These are phyloP conservation scores for Calendula officinalis DNA, from an alignment of 129 eudicot species.

Conservation along the genomic window DNA sequence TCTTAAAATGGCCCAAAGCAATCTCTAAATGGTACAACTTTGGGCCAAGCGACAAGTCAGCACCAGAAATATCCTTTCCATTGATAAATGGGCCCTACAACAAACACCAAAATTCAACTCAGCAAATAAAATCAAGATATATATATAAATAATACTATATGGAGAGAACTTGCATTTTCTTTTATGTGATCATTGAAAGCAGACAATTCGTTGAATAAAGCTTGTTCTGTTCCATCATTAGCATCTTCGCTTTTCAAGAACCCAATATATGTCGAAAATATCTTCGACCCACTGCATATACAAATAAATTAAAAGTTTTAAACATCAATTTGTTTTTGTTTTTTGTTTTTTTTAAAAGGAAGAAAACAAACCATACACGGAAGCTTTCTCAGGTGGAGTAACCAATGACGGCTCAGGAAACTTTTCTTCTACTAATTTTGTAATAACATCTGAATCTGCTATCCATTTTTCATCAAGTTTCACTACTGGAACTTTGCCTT, in stretches of 20 bases:
- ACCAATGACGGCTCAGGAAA: conserved; percentile 73
- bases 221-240: conserved; percentile 89
- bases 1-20: conserved; percentile 84
- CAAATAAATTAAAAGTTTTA: no score
- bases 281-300: conserved; percentile 83
- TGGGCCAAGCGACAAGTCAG: conserved; percentile 91
- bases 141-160: background rate
- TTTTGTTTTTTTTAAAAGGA: no score
- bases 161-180: conserved; percentile 66
- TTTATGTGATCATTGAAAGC: conserved; percentile 66
- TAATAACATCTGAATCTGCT: conserved; percentile 96
- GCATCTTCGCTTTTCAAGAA: conserved; percentile 94
- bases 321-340: no score
- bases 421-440: conserved; percentile 76
- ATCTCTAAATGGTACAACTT: conserved; percentile 86
- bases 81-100: conserved; percentile 81
- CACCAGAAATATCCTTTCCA: conserved; percentile 75
- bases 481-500: conserved; percentile 83
- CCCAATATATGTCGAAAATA: conserved; percentile 76
- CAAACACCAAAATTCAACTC: conserved; percentile 3
- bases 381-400: conserved; percentile 89
- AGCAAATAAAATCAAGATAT: conserved; percentile 14
- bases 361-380: conserved; percentile 64
- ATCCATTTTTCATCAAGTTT: conserved; percentile 93
- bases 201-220: conserved; percentile 64